phyloP scores from a whole-genome alignment of 2,329 filamentous ascomycete species.

The Coccinonectria pachysandricola region DNA sequence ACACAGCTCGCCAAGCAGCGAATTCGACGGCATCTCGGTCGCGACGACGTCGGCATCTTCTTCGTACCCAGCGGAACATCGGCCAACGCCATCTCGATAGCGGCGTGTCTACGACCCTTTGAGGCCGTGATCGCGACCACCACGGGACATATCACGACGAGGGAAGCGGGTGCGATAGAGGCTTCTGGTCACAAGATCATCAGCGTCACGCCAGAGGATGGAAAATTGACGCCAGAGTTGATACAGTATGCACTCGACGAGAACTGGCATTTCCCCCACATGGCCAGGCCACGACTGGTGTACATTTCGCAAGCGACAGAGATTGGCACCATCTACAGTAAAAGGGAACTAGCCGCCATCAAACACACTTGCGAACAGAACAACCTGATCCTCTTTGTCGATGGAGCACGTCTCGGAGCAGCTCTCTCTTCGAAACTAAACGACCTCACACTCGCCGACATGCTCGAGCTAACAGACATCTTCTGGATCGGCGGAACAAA shows the following conservation, averaged over 20 bases:
- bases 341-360: slow-evolving; percentile 30
- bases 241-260: slow-evolving; percentile 33
- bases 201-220: slow-evolving; percentile 32
- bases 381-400: slow-evolving; percentile 33
- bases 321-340: slow-evolving; percentile 37
- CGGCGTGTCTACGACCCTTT: slow-evolving; percentile 37
- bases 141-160: slow-evolving; percentile 37
- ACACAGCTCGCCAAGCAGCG: slow-evolving; percentile 29
- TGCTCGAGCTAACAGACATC: slow-evolving; percentile 38
- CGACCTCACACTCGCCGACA: slow-evolving; percentile 32
- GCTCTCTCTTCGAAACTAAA: slow-evolving; percentile 33
- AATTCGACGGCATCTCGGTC: slow-evolving; percentile 28
- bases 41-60: slow-evolving; percentile 34
- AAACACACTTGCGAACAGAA: slow-evolving; percentile 32
- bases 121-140: slow-evolving; percentile 41
- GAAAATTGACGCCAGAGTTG: slow-evolving; percentile 34
- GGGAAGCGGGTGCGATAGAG: slow-evolving; percentile 41
- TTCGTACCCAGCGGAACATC: slow-evolving; percentile 43
- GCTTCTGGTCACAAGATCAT: slow-evolving; percentile 43
- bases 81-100: slow-evolving; percentile 41
- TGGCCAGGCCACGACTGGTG: slow-evolving; percentile 39
- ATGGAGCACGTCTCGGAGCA: slow-evolving; percentile 35
- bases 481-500: slow-evolving; percentile 47
- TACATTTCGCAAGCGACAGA: slow-evolving; percentile 44
- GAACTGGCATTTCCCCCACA: slow-evolving; percentile 41